These are phyloP conservation scores for Fusarium sp. DNA, from an alignment of 2,329 filamentous ascomycete species.

Conservation along the genomic window DNA sequence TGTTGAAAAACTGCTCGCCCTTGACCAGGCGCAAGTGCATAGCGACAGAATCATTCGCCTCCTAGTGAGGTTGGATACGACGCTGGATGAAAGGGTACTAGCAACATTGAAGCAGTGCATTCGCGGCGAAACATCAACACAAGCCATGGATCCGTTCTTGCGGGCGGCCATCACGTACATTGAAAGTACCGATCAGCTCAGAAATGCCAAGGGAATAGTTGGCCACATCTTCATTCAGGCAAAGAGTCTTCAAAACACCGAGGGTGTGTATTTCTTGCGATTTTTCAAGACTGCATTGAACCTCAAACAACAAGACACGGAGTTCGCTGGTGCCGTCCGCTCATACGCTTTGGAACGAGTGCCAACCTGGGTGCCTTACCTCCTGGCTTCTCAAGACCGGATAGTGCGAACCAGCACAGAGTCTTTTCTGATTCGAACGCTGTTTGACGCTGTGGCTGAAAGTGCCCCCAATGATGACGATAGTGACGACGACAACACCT, in stretches of 20 bases:
- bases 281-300: conserved; percentile 55
- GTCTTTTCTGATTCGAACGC: conserved; percentile 58
- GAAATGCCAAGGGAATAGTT: conserved; percentile 57
- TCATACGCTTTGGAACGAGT: conserved; percentile 46
- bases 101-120: conserved; percentile 68
- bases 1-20: conserved; percentile 73
- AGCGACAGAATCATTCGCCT: conserved; percentile 69
- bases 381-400: conserved; percentile 63
- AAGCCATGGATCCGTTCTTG: conserved; percentile 68
- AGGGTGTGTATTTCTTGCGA: conserved; percentile 64
- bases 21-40: conserved; percentile 68
- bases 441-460: conserved; percentile 56
- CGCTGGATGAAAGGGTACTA: conserved; percentile 66
- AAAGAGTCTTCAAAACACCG: conserved; percentile 59
- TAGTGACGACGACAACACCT: conserved; percentile 49
- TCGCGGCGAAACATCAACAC: conserved; percentile 57
- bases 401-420: conserved; percentile 59
- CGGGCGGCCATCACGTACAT: conserved; percentile 70
- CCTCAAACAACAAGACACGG: conserved; percentile 49
- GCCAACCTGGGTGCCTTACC: conserved; percentile 64
- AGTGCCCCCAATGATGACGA: conserved; percentile 1
- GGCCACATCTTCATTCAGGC: conserved; percentile 61
- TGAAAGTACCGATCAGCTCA: conserved; percentile 54
- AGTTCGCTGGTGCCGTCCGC: conserved; percentile 40
- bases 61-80: conserved; percentile 66